Evolutionary conservation across 2,329 filamentous ascomycete species (phyloP).

Genomic region (Aspergillus sp.): DNA sequence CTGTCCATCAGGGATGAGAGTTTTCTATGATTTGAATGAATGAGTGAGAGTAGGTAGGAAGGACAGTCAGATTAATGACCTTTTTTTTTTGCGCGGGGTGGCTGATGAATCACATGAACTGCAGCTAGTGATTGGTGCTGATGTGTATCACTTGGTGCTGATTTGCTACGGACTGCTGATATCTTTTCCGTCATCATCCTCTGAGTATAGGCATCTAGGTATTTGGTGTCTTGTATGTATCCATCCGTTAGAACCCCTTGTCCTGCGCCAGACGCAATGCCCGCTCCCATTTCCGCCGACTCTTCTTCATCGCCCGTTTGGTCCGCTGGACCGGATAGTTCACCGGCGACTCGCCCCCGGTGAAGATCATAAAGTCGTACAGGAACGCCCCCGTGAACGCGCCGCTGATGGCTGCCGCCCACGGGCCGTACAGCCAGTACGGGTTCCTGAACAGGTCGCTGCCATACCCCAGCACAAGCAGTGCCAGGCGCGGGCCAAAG

Average conservation of each 20-base stretch:
- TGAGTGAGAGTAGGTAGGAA: not conserved
- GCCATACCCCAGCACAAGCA: conserved; percentile 46
- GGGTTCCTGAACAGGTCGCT: conserved; percentile 39
- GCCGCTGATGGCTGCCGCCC: conserved; percentile 37
- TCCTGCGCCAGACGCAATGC: conserved; percentile 24
- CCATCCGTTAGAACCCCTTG: no score
- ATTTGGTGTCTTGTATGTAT: no score
- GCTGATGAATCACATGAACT: not conserved
- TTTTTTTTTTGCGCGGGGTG: not conserved
- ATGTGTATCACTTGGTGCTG: no score
- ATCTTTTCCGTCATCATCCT: no score
- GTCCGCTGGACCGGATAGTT: conserved; percentile 49
- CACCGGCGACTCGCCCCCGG: conserved; percentile 50
- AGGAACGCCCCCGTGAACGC: conserved; percentile 46
- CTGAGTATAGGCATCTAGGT: no score
- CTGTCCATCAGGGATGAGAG: not conserved
- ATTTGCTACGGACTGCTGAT: no score
- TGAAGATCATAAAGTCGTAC: conserved; percentile 53
- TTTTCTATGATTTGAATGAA: not conserved
- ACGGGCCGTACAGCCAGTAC: conserved; percentile 49
- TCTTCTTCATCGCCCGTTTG: conserved; percentile 47
- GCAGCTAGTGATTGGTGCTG: not conserved
- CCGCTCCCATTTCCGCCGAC: conserved; percentile 27
- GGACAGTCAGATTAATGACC: not conserved
- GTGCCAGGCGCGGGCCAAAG: conserved; percentile 48